Conservation (phyloP, 169 alveolate species). For the Babesia gibsoni region DNA sequence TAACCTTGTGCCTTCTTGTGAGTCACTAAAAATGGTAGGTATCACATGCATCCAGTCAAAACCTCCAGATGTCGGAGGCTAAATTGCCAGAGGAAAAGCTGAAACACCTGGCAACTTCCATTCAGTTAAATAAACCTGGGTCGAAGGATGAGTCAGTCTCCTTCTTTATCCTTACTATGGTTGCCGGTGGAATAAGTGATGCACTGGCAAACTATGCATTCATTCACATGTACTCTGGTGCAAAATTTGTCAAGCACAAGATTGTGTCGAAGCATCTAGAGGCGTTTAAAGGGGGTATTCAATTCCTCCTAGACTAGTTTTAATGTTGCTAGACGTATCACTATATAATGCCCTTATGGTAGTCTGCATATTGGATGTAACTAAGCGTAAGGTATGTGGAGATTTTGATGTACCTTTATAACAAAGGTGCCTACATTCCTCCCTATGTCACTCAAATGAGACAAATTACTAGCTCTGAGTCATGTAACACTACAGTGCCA, state of each 20-base stretch:
- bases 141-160: conserved; percentile 52
- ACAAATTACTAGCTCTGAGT: no score
- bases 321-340: no score
- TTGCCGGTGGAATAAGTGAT: conserved; percentile 48
- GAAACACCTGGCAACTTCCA: conserved; percentile 21
- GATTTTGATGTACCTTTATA: no score
- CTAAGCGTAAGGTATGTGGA: no score
- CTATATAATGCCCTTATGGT: no score
- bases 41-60: neutral
- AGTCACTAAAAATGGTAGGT: conserved; percentile 39
- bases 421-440: no score
- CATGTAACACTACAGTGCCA: no score
- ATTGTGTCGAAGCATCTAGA: conserved; percentile 16
- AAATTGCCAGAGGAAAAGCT: conserved; percentile 27
- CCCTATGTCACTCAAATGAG: no score
- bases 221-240: conserved; percentile 34
- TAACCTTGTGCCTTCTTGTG: conserved; percentile 47
- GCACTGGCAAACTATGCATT: conserved; percentile 30
- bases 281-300: conserved; percentile 9
- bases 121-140: conserved; percentile 30
- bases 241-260: conserved; percentile 23
- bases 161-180: conserved; percentile 36
- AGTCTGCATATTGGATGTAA: no score
- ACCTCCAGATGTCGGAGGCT: conserved; percentile 34
- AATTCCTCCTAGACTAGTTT: conserved; percentile 13